phyloP scores from a whole-genome alignment of 441 rosid species.

The Mallotus japonicus region DNA sequence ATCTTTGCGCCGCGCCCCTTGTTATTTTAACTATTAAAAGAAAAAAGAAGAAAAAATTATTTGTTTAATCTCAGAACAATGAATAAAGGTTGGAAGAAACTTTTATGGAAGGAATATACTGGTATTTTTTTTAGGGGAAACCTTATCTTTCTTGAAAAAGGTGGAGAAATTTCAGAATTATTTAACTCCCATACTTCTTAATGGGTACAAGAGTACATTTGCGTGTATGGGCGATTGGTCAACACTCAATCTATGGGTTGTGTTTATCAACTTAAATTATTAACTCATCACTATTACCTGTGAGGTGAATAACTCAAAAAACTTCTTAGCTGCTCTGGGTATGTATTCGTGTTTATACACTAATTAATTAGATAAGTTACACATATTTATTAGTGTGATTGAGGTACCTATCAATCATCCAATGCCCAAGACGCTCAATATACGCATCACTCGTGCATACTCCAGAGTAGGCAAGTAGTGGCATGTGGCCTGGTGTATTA shows the following conservation, averaged over 20 bases:
- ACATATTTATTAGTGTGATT: no score
- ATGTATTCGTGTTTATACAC: no score
- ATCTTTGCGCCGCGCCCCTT: background rate
- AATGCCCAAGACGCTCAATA: no score
- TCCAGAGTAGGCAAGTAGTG: background rate
- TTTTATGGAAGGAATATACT: background rate
- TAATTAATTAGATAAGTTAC: no score
- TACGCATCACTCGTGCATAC: no score
- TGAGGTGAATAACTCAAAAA: background rate
- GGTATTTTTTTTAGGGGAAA: background rate
- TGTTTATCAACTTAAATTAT: background rate
- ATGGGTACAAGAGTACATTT: no score
- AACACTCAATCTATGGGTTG: background rate
- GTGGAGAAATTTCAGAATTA: background rate
- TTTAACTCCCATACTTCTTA: background rate
- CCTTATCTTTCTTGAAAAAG: background rate
- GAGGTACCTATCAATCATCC: no score
- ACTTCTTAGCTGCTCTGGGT: no score
- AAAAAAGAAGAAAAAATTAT: background rate
- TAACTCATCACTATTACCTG: background rate
- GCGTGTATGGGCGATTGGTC: background rate
- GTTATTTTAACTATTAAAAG: background rate
- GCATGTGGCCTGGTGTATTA: background rate
- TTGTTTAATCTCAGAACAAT: background rate
- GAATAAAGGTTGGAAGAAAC: background rate